phyloP scores from a whole-genome alignment of 306 rosid genomes.

The Echinosophora koreensis region DNA sequence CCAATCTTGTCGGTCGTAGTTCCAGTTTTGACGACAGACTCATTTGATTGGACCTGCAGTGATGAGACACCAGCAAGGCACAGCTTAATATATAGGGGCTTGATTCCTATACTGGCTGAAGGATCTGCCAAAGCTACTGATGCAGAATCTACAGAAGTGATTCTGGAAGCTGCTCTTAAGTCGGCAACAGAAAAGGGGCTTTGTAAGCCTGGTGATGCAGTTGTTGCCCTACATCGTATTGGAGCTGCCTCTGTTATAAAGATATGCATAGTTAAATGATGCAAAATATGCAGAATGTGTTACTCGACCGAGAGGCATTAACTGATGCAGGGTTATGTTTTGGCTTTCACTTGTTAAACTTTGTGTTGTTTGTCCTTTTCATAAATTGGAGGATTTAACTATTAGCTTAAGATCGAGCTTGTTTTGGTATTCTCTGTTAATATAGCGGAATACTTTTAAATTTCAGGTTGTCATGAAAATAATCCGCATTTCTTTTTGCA shows the following conservation, averaged over 20 bases:
- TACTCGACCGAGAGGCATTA: slow-evolving; percentile 25
- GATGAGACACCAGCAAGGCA: slow-evolving; percentile 95
- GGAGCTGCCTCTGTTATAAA: slow-evolving; percentile 89
- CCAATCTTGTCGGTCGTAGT: slow-evolving; percentile 94
- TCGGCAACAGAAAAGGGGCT: slow-evolving; percentile 75
- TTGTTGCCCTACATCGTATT: slow-evolving; percentile 91
- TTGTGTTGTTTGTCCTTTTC: slow-evolving; percentile 46
- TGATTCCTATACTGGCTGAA: slow-evolving; percentile 90
- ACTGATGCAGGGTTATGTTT: slow-evolving; percentile 39
- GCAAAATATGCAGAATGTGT: slow-evolving; percentile 32
- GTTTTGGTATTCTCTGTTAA: slow-evolving; percentile 38
- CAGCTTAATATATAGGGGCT: slow-evolving; percentile 91
- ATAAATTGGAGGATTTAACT: slow-evolving; percentile 41
- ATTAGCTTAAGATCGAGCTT: slow-evolving; percentile 36
- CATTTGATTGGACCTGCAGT: slow-evolving; percentile 91
- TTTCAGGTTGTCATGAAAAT: slow-evolving; percentile 41
- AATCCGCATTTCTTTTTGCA: slow-evolving; percentile 7
- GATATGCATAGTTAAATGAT: slow-evolving; percentile 84
- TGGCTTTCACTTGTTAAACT: slow-evolving; percentile 37
- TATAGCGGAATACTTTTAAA: slow-evolving; percentile 11
- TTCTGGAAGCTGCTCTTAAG: slow-evolving; percentile 90
- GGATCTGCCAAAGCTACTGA: slow-evolving; percentile 99
- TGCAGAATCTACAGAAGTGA: slow-evolving; percentile 96
- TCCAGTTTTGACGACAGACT: slow-evolving; percentile 89
- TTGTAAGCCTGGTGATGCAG: slow-evolving; percentile 86